Percentiles rank a stretch among this genome's conserved stretches.
phyloP scores from a whole-genome alignment of 768 basidiomycete genomes.

The Pisolithus tinctorius region DNA sequence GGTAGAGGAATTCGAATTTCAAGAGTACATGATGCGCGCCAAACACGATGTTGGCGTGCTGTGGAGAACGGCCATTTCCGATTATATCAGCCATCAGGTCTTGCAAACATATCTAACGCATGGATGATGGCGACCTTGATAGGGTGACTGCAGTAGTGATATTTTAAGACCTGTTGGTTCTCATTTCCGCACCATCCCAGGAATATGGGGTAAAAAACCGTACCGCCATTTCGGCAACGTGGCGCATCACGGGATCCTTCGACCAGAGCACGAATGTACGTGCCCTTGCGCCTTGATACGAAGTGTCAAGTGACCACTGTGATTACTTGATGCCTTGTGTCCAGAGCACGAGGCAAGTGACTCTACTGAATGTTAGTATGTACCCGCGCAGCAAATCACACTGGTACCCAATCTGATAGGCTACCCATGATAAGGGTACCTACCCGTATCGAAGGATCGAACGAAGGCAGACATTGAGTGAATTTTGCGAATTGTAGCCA shows the following conservation, averaged over 20 bases:
- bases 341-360: too few relatives aligned
- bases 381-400: too few relatives aligned
- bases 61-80: not conserved
- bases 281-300: not conserved
- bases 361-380: too few relatives aligned
- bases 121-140: not conserved
- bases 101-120: not conserved
- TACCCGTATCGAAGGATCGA: too few relatives aligned
- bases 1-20: not conserved
- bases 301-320: too few relatives aligned
- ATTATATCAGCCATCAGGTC: conserved; percentile 12
- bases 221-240: not conserved
- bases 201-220: not conserved
- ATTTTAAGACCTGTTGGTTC: not conserved
- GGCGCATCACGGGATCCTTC: not conserved
- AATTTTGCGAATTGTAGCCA: too few relatives aligned
- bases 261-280: not conserved
- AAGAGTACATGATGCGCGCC: not conserved
- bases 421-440: too few relatives aligned
- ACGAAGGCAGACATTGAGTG: too few relatives aligned
- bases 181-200: not conserved
- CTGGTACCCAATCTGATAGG: too few relatives aligned
- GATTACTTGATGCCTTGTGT: too few relatives aligned
- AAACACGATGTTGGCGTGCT: not conserved
- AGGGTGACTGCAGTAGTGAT: not conserved